Evolutionary conservation across 805 yeast genomes (phyloP).

Genomic region (Metschnikowia bowlesiae): DNA sequence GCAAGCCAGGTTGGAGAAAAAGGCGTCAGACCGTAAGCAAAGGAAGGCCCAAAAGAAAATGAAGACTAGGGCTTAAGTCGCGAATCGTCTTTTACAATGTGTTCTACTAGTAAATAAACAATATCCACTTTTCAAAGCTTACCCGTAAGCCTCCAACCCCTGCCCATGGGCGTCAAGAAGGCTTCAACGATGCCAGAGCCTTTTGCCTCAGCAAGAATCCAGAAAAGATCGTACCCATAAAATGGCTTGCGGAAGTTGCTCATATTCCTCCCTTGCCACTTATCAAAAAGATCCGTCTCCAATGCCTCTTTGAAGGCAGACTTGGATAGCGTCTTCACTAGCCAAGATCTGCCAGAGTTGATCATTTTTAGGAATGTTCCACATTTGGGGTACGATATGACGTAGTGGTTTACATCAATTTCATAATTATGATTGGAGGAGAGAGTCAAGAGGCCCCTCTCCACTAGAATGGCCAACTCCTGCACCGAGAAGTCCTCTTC

Average conservation of each 20-base stretch:
- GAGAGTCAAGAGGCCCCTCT: conserved; percentile 41
- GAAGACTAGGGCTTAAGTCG: conserved; percentile 34
- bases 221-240: conserved; percentile 46
- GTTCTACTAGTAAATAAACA: background rate
- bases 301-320: conserved; percentile 40
- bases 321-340: conserved; percentile 36
- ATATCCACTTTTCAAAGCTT: conserved; percentile 24
- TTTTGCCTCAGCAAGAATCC: conserved; percentile 48
- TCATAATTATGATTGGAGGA: conserved; percentile 42
- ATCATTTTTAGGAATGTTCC: conserved; percentile 46
- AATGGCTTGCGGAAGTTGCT: conserved; percentile 43
- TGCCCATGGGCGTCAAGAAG: conserved; percentile 50
- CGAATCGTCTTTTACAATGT: background rate
- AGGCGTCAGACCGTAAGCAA: conserved; percentile 76
- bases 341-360: conserved; percentile 41
- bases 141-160: conserved; percentile 57
- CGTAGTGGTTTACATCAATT: conserved; percentile 36
- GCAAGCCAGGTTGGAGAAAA: conserved; percentile 72
- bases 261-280: conserved; percentile 43
- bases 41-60: conserved; percentile 67
- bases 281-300: conserved; percentile 38
- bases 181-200: conserved; percentile 53
- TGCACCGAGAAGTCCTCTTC: conserved; percentile 21
- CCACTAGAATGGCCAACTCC: conserved; percentile 31
- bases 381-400: conserved; percentile 46